Evolutionary conservation across 108 stramenopile genomes (phyloP), one percentile per base, ranked within the genome.

Genomic region (Cyclotella kingstonii): DNA sequence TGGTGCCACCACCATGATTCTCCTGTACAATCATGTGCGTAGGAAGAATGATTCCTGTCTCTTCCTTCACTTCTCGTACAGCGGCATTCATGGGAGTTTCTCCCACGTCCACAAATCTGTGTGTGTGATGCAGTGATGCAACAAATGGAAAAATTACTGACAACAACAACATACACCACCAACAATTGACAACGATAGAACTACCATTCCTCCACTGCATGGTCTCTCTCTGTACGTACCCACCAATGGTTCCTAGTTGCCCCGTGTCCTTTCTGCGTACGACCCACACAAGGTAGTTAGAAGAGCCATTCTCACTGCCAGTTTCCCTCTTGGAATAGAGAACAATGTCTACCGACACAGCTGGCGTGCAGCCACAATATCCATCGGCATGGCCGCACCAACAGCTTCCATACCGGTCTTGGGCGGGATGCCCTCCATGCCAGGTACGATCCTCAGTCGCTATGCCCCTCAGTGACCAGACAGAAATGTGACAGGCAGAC

Each of bases 291-390:
- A n/a, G n/a, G n/a, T n/a, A n/a, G n/a, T n/a, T n/a, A n/a, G n/a
- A n/a, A n/a, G n/a, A n/a, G n/a, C n/a, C n/a, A n/a, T n/a, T n/a
- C n/a, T 62, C 60, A 50, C 72, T 80, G 62, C 58, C 46, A 23
- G 47, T 33, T 14, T 46, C 28, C 9, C 28, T 11, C 21, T 23
- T 63, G n/a, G 76, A 76, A 51, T 73, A 70, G 27, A 95, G 55
- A 17, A 95, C 71, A 44, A 86, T 61, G 60, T 95, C 95, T 51
- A 95, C 80, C 14, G 90, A 87, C 40, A 93, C 27, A 39, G 81
- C 81, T 18, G 95, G 95, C 14, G 91, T 90, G 57, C 95, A 95
- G 84, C 88, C 77, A 49, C 90, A 91, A 63, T 89, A 91, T 19
- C 61, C 55, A 66, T 88, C 84, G 4, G 67, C 73, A 12, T 22